These are phyloP conservation scores for Eurotiales sp. DNA, from an alignment of 2,329 filamentous ascomycete genomes.

Conservation along the genomic window DNA sequence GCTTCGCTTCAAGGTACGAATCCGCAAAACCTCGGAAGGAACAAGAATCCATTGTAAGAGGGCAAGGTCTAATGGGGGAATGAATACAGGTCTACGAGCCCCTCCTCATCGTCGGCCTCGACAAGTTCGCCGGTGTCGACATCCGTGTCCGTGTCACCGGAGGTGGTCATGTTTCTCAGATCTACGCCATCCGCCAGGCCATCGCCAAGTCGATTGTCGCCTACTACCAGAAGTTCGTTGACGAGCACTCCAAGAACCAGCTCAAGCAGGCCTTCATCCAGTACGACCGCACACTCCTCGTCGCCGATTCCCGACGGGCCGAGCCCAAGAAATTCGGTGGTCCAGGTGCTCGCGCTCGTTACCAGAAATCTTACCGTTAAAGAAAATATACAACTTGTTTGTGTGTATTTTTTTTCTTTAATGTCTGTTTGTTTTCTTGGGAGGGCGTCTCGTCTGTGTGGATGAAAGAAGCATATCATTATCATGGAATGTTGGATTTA, in stretches of 20 bases:
- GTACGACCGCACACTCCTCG: constrained; percentile 95
- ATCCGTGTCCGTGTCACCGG: constrained; percentile 95
- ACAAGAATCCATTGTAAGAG: neutral
- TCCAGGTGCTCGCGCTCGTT: constrained; percentile 90
- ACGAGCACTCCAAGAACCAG: constrained; percentile 99
- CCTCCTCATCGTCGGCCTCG: constrained; percentile 90
- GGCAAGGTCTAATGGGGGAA: constrained; percentile 11
- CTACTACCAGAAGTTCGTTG: constrained; percentile 99
- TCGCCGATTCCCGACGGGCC: constrained; percentile 97
- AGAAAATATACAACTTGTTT: constrained; percentile 11
- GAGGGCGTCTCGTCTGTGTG: constrained; percentile 14
- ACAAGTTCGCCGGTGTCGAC: constrained; percentile 96
- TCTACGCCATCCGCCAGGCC: constrained; percentile 98
- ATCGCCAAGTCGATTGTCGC: constrained; percentile 96
- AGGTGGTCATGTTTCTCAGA: constrained; percentile 95
- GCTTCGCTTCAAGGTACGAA: constrained; percentile 86
- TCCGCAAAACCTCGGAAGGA: neutral
- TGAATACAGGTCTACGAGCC: constrained; percentile 84
- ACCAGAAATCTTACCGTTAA: constrained; percentile 99
- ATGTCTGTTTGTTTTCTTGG: constrained; percentile 14
- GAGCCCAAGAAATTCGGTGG: constrained; percentile 91
- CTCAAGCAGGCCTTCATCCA: constrained; percentile 95
- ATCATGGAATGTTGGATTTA: constrained; percentile 12
- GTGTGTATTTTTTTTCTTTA: constrained; percentile 3
- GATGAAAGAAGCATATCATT: constrained; percentile 19